Evolutionary conservation across 169 alveolate genomes (phyloP), one percentile per base, ranked within the genome.

Genomic region (Hammondia hammondi): DNA sequence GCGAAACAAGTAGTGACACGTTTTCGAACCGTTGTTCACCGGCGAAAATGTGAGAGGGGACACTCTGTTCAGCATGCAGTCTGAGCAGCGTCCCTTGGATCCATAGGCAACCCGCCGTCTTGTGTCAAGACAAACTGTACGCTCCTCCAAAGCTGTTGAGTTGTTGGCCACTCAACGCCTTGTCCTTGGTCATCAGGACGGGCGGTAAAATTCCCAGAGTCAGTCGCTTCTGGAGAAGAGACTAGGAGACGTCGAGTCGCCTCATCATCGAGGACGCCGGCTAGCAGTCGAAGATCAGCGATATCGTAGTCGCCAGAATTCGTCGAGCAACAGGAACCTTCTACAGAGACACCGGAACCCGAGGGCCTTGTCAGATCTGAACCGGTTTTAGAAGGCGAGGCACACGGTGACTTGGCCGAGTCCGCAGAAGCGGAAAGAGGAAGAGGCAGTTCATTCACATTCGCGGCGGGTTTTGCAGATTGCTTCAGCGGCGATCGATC

Each of bases 281-380:
- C 32, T 67, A 67, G 77, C 77, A 67, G 24, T 4, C 32, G 77
- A 67, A 67, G 0, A 21, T 67, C 77, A 17, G 77, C 77, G 77
- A 67, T 27, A 67, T 67, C 77, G 77, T 24, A 24, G 73, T 77
- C 87, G 4, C 87, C 87, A 1, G 87, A 14, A 77, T 77, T 32
- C 7, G 87, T 77, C 87, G 87, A 77, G 48, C 87, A 39, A 46
- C 87, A 77, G 48, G 87, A 77, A 3, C 87, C 87, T 77, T 77
- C 87, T 67, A 4, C 10, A 21, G 77, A 67, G 24, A 27, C 4
- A 27, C 10, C 77, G 77, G 35, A 21, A 29, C 77, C 21, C 77
- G 35, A 67, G 35, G 77, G 35, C 5, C 10, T 67, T 17, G 35
- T 17, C 77, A 4, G 10, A 7, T 9, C n/a, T 21, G 10, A 67